Evolutionary conservation across 2,329 filamentous ascomycete genomes (phyloP).

Genomic region (Torrubiella hemipterigena): DNA sequence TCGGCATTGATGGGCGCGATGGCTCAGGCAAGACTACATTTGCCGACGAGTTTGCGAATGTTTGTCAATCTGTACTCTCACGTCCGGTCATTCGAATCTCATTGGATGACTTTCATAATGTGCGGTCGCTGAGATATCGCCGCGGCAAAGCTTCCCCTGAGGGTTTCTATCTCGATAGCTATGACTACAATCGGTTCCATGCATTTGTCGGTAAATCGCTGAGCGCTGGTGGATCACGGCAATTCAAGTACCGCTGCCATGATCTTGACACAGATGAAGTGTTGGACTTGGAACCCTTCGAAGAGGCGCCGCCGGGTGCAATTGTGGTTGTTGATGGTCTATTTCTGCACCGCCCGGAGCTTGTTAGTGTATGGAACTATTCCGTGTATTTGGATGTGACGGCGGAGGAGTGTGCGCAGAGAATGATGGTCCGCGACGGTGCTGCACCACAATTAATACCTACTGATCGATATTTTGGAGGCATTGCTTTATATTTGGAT

Average conservation of each 20-base stretch:
- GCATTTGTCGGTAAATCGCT: neutral
- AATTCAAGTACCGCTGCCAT: neutral
- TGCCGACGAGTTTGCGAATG: neutral
- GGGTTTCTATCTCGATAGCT: neutral
- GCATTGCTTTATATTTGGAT: neutral
- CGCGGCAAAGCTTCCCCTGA: neutral
- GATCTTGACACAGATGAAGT: constrained; percentile 1
- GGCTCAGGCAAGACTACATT: constrained; percentile 1
- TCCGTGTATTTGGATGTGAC: neutral
- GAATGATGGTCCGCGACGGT: constrained; percentile 1
- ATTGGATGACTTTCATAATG: constrained; percentile 1
- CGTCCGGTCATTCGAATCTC: constrained; percentile 1
- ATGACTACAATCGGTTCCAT: neutral
- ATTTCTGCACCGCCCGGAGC: neutral
- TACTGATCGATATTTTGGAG: constrained; percentile 1
- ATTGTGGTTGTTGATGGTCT: constrained; percentile 2
- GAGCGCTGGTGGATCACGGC: neutral
- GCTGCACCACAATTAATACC: neutral
- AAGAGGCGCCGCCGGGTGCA: neutral
- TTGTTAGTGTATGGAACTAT: neutral
- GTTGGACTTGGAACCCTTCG: neutral
- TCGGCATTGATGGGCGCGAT: neutral
- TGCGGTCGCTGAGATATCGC: neutral
- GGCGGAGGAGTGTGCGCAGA: neutral
- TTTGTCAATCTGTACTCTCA: neutral